phyloP scores from a whole-genome alignment of 805 yeast genomes.

The Kluyveromyces wickerhamii region DNA sequence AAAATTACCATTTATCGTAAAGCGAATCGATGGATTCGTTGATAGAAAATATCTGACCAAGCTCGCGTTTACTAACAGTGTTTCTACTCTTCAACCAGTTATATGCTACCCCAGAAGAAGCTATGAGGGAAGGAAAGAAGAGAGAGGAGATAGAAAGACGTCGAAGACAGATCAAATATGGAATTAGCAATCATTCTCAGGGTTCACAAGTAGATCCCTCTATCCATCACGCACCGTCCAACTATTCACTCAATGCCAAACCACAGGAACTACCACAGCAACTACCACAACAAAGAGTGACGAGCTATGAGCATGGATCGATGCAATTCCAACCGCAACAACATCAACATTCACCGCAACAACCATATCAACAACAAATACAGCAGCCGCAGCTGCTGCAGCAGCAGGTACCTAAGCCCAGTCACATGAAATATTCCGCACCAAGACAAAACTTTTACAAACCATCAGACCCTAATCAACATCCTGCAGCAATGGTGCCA shows the following conservation, averaged over 20 bases:
- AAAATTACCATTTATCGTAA: no score
- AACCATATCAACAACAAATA: neutral
- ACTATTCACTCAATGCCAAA: conserved; percentile 3
- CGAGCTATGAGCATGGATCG: neutral
- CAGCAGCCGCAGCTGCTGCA: neutral
- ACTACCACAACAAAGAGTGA: conserved; percentile 5
- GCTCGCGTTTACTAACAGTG: no score
- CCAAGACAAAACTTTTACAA: neutral
- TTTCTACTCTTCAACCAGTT: no score
- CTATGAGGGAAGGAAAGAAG: conserved; percentile 24
- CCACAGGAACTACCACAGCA: neutral
- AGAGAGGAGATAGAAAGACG: conserved; percentile 21
- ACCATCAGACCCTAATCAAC: neutral
- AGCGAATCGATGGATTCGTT: no score
- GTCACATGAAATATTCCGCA: neutral
- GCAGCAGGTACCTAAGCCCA: neutral
- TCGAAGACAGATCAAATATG: conserved; percentile 19
- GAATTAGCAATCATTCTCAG: conserved; percentile 10
- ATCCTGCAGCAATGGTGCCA: neutral
- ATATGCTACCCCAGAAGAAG: conserved; percentile 32
- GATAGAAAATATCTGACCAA: no score
- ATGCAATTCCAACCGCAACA: neutral
- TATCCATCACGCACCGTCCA: conserved; percentile 17
- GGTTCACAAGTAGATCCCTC: conserved; percentile 13
- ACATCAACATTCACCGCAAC: conserved; percentile 1